Percentiles rank a stretch among this genome's conserved stretches.
Conservation (phyloP, 352 stramenopile species). For the Globisporangium apiculatum region DNA sequence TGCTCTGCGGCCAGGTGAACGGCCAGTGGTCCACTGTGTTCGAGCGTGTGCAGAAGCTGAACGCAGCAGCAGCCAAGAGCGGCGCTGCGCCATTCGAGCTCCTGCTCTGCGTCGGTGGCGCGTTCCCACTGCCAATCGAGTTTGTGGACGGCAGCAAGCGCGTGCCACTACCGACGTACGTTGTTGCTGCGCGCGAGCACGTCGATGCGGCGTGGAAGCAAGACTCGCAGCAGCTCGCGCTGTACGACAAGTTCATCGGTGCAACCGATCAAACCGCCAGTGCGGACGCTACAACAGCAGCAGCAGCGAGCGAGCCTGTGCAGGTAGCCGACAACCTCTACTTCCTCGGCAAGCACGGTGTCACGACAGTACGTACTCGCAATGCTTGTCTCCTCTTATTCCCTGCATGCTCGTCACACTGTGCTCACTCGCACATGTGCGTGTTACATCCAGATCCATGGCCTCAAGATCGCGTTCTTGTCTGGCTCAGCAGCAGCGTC, state of each 20-base stretch:
- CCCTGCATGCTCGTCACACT: neutral
- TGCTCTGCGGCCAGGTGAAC: slow-evolving; percentile 64
- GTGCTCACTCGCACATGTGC: too few relatives aligned
- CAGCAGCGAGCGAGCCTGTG: slow-evolving; percentile 12
- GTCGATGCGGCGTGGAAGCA: slow-evolving; percentile 16
- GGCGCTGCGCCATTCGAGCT: slow-evolving; percentile 37
- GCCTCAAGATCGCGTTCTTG: slow-evolving; percentile 22
- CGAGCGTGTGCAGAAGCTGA: slow-evolving; percentile 65
- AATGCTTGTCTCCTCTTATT: neutral
- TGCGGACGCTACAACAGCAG: neutral
- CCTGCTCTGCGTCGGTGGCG: slow-evolving; percentile 52
- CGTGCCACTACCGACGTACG: slow-evolving; percentile 56
- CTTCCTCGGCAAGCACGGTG: slow-evolving; percentile 33
- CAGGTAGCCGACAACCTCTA: slow-evolving; percentile 48
- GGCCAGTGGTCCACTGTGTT: slow-evolving; percentile 58
- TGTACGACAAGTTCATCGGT: slow-evolving; percentile 35
- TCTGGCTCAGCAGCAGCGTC: slow-evolving; percentile 2
- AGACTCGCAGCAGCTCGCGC: slow-evolving; percentile 20
- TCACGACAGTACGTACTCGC: slow-evolving; percentile 23
- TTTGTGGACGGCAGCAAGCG: slow-evolving; percentile 28
- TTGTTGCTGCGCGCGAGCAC: slow-evolving; percentile 30
- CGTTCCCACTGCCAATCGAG: slow-evolving; percentile 43
- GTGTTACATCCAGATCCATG: slow-evolving; percentile 8
- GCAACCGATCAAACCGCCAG: slow-evolving; percentile 1
- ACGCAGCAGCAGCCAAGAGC: slow-evolving; percentile 35